Evolutionary conservation across 1,284 basidiomycete genomes (phyloP), one percentile per base, ranked within the genome.

Genomic region (Chalciporus sp.): DNA sequence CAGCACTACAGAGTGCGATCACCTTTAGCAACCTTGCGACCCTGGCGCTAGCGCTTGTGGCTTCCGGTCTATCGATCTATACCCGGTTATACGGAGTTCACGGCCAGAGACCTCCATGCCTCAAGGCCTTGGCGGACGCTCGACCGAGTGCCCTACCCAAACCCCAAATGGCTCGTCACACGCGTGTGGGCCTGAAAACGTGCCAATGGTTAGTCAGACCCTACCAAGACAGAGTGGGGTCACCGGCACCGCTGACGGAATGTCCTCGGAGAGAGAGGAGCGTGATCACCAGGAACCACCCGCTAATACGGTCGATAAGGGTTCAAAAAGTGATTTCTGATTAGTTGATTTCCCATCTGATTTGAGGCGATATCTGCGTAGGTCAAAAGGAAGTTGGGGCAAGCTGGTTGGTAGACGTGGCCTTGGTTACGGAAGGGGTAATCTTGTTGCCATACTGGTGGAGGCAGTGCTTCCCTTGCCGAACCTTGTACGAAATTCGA

Each of bases 201-300:
- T 27, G 42, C 7, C 20, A 20, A 28, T 9, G 27, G 28, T 28
- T 27, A n/a, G 20, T 43, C 42, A 43, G 26, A n/a, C 27, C 9
- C 8, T 17, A 43, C 19, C 27, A 43, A n/a, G 42, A 43, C 10
- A 46, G 12, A 35, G 3, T 2, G 26, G 31, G 29, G 26, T 31
- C n/a, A 26, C 37, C 14, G 35, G 49, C 42, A 42, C 31, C 23
- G 49, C 23, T 31, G 49, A 50, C 39, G 17, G 26, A 33, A 58
- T 49, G 51, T 67, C 63, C 63, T 62, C 63, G 63, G 61, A 60
- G 43, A 46, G 39, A 28, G 23, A 52, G 42, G 47, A 53, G 47
- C 37, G 40, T 23, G 23, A 42, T 51, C 27, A 40, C 35, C 48
- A 41, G 40, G 40, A 23, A 23, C 40, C 12, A 10, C 20, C 20